Base-by-base conservation (phyloP, 1,139 yeast genomes). In the Diutina rugosa region DNA sequence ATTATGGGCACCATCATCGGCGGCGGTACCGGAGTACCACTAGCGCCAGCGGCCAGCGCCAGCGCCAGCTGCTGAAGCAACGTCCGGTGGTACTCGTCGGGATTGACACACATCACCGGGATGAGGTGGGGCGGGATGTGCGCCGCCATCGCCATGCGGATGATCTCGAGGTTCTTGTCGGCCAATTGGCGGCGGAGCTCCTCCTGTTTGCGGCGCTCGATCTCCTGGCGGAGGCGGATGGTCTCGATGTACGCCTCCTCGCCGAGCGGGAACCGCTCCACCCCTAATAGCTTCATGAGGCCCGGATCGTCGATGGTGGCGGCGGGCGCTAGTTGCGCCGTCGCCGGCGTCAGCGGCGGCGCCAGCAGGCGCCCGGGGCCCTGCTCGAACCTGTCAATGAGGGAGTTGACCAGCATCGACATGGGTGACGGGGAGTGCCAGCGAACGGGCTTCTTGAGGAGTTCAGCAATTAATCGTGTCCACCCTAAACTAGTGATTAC, bases 321-420 rank as follows among this genome's bases (percentile, higher is more conserved):
- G 29, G 14, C 8, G n/a, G 44, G 41, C 41, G n/a, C 32, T 7
- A 38, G 28, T 8, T 9, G 44, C 53, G 44, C 53, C 53, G 35
- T 30, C 53, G 28, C 29, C 30, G 44, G 44, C 45, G 53, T 7
- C 38, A 48, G n/a, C 16, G 51, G 38, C 44, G 44, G 41, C 29
- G 41, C 21, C 14, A 12, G 41, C 14, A 14, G 12, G 26, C 26
- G 21, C 26, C 46, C 46, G 46, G 26, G 26, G 26, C 44, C 53
- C 44, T n/a, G 44, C 41, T 49, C 53, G 29, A 32, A 49, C 44
- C 32, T 49, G 35, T 49, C 53, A 12, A 49, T 49, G 28, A 49
- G 41, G 28, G 53, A 49, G 14, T 49, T 32, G n/a, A 49, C 53
- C 53, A 49, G 53, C 53, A 49, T 49, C 41, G 53, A 49, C 53